Percentiles rank a stretch among this genome's conserved stretches.
Evolutionary conservation across 805 yeast species (phyloP).

Genomic region (Candida nonsorbophila): DNA sequence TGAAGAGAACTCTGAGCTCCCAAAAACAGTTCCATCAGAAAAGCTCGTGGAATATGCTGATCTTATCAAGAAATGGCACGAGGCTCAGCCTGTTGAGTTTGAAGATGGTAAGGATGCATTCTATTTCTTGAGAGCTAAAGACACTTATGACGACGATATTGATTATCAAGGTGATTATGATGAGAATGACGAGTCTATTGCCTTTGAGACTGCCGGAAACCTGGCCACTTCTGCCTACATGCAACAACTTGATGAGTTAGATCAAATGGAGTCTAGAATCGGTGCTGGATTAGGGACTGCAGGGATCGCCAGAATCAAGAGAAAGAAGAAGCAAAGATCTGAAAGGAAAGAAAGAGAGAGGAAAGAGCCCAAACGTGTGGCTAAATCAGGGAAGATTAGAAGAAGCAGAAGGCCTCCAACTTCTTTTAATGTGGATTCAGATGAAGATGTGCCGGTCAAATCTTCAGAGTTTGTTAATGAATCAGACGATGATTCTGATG

Average conservation of each 20-base stretch:
- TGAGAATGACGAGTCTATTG: conserved; percentile 23
- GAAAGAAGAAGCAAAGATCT: conserved; percentile 5
- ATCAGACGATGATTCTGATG: conserved; percentile 63
- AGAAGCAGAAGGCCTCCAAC: conserved; percentile 14
- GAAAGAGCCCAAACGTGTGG: conserved; percentile 7
- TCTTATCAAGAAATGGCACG: conserved; percentile 38
- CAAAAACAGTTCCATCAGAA: conserved; percentile 20
- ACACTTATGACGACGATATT: conserved; percentile 19
- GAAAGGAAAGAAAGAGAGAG: conserved; percentile 3
- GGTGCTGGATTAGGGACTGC: conserved; percentile 11
- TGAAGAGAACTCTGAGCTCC: conserved; percentile 37
- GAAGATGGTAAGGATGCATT: conserved; percentile 34
- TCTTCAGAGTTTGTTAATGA: conserved; percentile 54
- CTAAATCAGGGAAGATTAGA: conserved; percentile 2
- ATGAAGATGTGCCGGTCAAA: conserved; percentile 19
- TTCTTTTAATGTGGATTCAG: conserved; percentile 21
- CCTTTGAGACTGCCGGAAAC: conserved; percentile 21
- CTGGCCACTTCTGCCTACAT: conserved; percentile 6
- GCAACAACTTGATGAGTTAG: conserved; percentile 29
- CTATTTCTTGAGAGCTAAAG: conserved; percentile 22
- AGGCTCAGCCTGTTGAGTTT: conserved; percentile 22
- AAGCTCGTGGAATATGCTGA: conserved; percentile 28
- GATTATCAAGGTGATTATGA: conserved; percentile 22
- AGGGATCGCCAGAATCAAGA: conserved; percentile 22
- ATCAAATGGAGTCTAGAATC: conserved; percentile 25